Evolutionary conservation across 179 eudicot genomes (phyloP).

Genomic region (Silene coronaria): DNA sequence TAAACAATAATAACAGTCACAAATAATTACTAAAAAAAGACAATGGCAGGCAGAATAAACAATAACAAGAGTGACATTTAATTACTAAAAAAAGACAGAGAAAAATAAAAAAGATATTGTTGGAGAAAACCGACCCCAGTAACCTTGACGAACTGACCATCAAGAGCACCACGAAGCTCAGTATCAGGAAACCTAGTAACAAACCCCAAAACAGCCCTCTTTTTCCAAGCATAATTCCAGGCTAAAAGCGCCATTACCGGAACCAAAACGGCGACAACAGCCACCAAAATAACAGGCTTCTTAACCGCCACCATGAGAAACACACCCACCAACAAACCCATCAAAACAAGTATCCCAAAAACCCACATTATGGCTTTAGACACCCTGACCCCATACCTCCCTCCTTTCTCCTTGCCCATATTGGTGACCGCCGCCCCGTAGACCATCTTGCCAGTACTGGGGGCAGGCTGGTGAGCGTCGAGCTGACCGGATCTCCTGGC

Average conservation of each 20-base stretch:
- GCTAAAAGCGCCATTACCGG: slow-evolving; percentile 32
- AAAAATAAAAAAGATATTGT: background rate
- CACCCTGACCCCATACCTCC: slow-evolving; percentile 41
- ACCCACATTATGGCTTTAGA: slow-evolving; percentile 68
- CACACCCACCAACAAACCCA: slow-evolving; percentile 69
- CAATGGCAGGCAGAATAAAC: no score
- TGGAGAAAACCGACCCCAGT: slow-evolving; percentile 56
- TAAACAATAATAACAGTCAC: background rate
- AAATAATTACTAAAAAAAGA: no score
- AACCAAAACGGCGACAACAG: slow-evolving; percentile 48
- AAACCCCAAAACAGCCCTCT: slow-evolving; percentile 51
- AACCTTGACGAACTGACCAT: slow-evolving; percentile 93
- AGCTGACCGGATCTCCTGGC: slow-evolving; percentile 27
- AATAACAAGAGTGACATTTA: background rate
- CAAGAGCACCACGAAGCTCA: slow-evolving; percentile 83
- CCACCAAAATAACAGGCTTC: slow-evolving; percentile 53
- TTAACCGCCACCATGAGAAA: slow-evolving; percentile 73
- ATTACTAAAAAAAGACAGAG: background rate
- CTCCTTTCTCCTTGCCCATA: slow-evolving; percentile 39
- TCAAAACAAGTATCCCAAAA: slow-evolving; percentile 48
- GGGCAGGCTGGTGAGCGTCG: no score
- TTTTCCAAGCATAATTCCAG: slow-evolving; percentile 68
- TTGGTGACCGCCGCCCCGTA: slow-evolving; percentile 76
- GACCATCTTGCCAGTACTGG: slow-evolving; percentile 29
- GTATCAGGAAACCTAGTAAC: slow-evolving; percentile 56